Evolutionary conservation across 2,329 filamentous ascomycete species (phyloP), one percentile per base, ranked within the genome.

Genomic region (Mycosphaerella arachidis): DNA sequence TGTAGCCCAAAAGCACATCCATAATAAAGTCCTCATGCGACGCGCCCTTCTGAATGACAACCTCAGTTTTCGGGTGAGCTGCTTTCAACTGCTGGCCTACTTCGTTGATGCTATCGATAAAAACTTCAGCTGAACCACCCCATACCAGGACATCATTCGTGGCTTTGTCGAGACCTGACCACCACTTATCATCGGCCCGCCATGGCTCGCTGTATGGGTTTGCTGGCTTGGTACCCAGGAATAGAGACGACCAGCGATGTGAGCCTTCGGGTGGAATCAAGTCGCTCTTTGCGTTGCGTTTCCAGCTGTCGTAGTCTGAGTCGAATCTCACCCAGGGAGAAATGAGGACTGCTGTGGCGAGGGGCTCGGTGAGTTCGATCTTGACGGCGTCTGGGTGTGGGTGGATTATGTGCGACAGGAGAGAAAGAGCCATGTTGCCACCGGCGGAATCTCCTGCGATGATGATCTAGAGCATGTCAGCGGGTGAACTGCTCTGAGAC

Each of bases 261-360:
- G 78, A 76, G 0, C 76, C 70, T 0, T 68, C 66, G 0, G 70
- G 67, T 12, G 76, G 74, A 48, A 86, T 76, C 55, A 81, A 72
- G 66, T 86, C 84, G 46, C 79, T 82, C 27, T 77, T 73, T 3
- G 74, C 73, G 58, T 86, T 84, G 8, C 72, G 70, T 6, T 68
- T 66, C 50, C 76, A 78, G 1, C 76, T 77, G 0, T 73, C 70
- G 29, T 77, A 77, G 18, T 77, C 71, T 0, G 74, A 75, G n/a
- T 76, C 73, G 61, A 87, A 81, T 1, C 77, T 77, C 1, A 78
- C 75, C 85, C 85, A 88, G 0, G 85, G 85, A 0, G 79, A 81
- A 57, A 87, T 79, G 6, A 86, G 74, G 7, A 86, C 67, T 0
- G 79, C 77, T 3, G 78, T 83, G 1, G 77, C 77, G 16, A 87